These are phyloP conservation scores for Elsinoe perseae DNA, from an alignment of 2,329 filamentous ascomycete species.

Conservation along the genomic window DNA sequence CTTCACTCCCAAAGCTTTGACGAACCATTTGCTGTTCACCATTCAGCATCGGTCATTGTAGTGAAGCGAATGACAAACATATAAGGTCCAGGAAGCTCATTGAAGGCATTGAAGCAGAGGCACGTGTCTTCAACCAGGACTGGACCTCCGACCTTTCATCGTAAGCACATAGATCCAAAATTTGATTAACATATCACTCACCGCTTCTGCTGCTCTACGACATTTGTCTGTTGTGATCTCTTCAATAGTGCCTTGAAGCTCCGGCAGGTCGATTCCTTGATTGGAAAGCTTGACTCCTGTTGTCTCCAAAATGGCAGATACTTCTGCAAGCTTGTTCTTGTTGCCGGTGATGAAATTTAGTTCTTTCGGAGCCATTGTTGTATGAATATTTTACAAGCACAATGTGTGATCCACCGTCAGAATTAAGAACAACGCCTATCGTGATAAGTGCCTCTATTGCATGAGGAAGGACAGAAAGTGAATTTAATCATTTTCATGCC, in stretches of 20 bases:
- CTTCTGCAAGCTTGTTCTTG: constrained; percentile 84
- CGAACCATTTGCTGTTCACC: constrained; percentile 76
- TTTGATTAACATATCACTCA: constrained; percentile 37
- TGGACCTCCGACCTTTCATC: constrained; percentile 63
- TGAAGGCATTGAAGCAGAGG: constrained; percentile 82
- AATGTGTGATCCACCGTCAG: no score
- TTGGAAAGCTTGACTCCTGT: constrained; percentile 60
- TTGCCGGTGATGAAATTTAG: constrained; percentile 97
- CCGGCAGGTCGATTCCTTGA: constrained; percentile 70
- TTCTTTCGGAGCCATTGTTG: constrained; percentile 42
- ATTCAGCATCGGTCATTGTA: not conserved
- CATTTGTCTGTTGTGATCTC: constrained; percentile 88
- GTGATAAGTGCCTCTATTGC: not conserved
- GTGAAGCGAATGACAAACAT: constrained; percentile 54
- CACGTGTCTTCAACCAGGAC: constrained; percentile 95
- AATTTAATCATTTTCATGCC: not conserved
- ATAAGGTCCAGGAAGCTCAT: constrained; percentile 89
- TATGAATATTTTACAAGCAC: not conserved
- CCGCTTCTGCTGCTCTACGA: constrained; percentile 66
- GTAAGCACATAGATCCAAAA: not conserved
- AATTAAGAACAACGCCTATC: no score
- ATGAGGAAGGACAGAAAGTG: not conserved
- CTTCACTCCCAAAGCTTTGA: constrained; percentile 70
- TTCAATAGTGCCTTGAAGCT: constrained; percentile 87
- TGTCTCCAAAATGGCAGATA: constrained; percentile 71